Evolutionary conservation across 2,329 filamentous ascomycete species (phyloP), one percentile per base, ranked within the genome.

Genomic region (Scolecobasidium constrictum): DNA sequence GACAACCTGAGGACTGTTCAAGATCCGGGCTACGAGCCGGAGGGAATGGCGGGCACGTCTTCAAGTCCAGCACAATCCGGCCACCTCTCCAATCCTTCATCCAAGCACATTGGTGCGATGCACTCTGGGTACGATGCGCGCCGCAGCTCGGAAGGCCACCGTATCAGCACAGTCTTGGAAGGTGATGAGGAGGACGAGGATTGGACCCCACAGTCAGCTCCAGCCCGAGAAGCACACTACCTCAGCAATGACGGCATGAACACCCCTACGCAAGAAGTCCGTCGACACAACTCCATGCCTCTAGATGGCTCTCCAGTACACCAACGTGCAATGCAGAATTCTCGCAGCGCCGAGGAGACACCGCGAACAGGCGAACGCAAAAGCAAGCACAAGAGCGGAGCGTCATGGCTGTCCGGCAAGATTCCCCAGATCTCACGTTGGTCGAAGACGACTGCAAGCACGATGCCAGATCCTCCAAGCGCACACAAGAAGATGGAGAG

Each of bases 391-490:
- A 94, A 94, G 60, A 90, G 86, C 1, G 83, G 76, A 56, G 78
- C 79, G 45, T 92, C 86, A 1, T 86, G 84, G 0, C 71, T 79
- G 69, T 83, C 94, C 44, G 64, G 63, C 38, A 63, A 62, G 38
- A 62, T 66, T 48, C 87, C 88, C 18, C 95, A 94, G 67, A 88
- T 94, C 48, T 96, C 92, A 4, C 78, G 92, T 35, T 98, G 92
- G 92, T 96, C 90, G 0, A 92, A 93, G 65, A 96, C 90, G 2
- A 98, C 92, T 0, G 77, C 43, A 18, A 15, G 88, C 3, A 94
- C 87, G 1, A 94, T 86, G 47, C 78, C 87, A 35, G 81, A 85
- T 35, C 83, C 81, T 33, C 83, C 88, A 59, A 77, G 56, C 23
- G 59, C 82, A 33, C 69, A 71, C 38, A 64, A 79, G 67, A 39